These are phyloP conservation scores for Stephania cephalantha DNA, from an alignment of 164 flowering plant species.

Conservation along the genomic window DNA sequence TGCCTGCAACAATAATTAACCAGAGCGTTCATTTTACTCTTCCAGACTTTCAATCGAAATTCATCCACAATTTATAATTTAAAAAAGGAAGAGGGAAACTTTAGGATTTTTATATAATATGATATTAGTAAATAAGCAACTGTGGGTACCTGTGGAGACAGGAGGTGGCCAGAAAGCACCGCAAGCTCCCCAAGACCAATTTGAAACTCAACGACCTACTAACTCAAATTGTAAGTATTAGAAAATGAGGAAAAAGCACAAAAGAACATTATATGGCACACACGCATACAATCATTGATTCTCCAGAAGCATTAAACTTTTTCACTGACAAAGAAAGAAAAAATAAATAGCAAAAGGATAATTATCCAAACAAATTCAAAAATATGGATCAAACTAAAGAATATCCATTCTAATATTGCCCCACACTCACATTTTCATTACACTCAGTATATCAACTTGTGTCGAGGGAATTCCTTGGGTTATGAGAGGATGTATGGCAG, in stretches of 20 bases:
- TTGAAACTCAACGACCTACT: slow-evolving; percentile 82
- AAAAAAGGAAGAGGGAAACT: background rate
- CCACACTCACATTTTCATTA: too few relatives aligned
- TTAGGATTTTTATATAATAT: background rate
- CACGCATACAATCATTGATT: too few relatives aligned
- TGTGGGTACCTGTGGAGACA: slow-evolving; percentile 66
- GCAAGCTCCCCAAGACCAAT: slow-evolving; percentile 87
- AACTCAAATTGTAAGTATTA: slow-evolving; percentile 12
- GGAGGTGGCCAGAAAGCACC: slow-evolving; percentile 44
- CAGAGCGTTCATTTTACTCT: background rate
- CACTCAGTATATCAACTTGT: too few relatives aligned
- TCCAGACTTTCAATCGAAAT: background rate
- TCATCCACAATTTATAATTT: background rate
- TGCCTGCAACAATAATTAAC: slow-evolving; percentile 41
- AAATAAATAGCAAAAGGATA: background rate
- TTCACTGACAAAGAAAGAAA: background rate
- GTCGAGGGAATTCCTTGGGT: too few relatives aligned
- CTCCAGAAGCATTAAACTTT: background rate
- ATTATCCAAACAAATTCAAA: background rate
- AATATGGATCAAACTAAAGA: background rate
- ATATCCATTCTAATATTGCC: background rate
- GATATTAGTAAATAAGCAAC: background rate
- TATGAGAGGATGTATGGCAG: too few relatives aligned
- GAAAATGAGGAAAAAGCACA: background rate
- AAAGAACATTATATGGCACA: too few relatives aligned